Conservation (phyloP, 2,329 filamentous ascomycete genomes). For the Exophiala alcalophila region DNA sequence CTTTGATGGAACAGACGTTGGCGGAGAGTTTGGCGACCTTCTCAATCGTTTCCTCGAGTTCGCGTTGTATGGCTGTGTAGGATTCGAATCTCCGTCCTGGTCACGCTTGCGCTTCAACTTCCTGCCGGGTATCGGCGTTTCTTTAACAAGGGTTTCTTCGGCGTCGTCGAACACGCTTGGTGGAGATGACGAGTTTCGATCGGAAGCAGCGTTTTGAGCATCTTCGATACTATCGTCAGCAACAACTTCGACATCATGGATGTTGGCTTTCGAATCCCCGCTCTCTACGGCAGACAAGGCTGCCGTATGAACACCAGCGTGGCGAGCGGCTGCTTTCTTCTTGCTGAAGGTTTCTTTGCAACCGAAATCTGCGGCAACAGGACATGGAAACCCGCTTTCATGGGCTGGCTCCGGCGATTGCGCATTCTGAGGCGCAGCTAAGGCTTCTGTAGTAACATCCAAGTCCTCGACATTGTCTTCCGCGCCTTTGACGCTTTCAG, state of each 20-base stretch:
- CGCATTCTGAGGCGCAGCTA: neutral
- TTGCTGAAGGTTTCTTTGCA: slow-evolving; percentile 23
- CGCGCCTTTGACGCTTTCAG: slow-evolving; percentile 12
- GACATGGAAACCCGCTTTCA: slow-evolving; percentile 22
- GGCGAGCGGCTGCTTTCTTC: slow-evolving; percentile 19
- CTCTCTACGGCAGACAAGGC: too few relatives aligned
- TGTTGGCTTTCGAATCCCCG: too few relatives aligned
- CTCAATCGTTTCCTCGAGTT: slow-evolving; percentile 15
- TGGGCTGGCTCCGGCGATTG: neutral
- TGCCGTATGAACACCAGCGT: slow-evolving; percentile 18
- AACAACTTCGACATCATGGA: neutral
- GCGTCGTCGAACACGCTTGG: slow-evolving; percentile 15
- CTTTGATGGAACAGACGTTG: slow-evolving; percentile 16
- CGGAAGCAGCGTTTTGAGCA: slow-evolving; percentile 1
- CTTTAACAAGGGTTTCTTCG: slow-evolving; percentile 6
- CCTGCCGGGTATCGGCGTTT: slow-evolving; percentile 6
- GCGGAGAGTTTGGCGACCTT: slow-evolving; percentile 8
- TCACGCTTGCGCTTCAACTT: slow-evolving; percentile 20
- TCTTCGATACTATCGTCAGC: neutral
- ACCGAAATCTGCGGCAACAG: slow-evolving; percentile 12
- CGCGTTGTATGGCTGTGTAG: neutral
- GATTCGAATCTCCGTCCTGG: neutral
- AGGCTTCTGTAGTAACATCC: neutral
- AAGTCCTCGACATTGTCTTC: neutral
- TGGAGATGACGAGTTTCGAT: slow-evolving; percentile 5